phyloP scores from a whole-genome alignment of 2,329 filamentous ascomycete species.

The Teratosphaeriaceae sp. region DNA sequence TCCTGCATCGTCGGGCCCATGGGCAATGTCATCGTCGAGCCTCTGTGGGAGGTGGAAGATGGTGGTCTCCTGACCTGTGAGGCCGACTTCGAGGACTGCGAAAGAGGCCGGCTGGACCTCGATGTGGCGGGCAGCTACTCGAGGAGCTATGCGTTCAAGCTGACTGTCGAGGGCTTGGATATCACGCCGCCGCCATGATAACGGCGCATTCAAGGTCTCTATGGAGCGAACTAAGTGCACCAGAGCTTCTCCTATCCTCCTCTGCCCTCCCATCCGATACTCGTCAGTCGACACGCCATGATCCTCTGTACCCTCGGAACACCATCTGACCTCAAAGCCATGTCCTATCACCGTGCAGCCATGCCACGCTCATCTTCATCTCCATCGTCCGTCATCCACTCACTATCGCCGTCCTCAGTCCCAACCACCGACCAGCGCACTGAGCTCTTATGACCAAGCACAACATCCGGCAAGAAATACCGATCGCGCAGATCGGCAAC shows the following conservation, averaged over 20 bases:
- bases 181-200: constrained; percentile 49
- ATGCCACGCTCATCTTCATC: neutral
- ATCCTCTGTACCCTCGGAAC: too few relatives aligned
- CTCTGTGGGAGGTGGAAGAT: constrained; percentile 72
- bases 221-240: neutral
- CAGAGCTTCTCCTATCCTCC: neutral
- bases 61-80: constrained; percentile 62
- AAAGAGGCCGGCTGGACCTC: constrained; percentile 71
- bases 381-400: constrained; percentile 4
- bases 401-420: neutral
- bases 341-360: too few relatives aligned
- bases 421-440: neutral
- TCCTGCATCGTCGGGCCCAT: constrained; percentile 74
- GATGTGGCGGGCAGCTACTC: constrained; percentile 85
- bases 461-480: neutral
- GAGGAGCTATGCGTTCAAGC: constrained; percentile 58
- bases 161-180: constrained; percentile 55
- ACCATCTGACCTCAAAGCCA: too few relatives aligned
- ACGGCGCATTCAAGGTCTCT: neutral
- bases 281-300: too few relatives aligned
- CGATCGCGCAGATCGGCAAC: neutral
- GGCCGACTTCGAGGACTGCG: constrained; percentile 82
- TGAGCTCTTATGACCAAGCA: neutral
- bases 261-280: neutral
- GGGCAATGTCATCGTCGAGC: constrained; percentile 72